Evolutionary conservation across 2,329 filamentous ascomycete genomes (phyloP), one percentile per base, ranked within the genome.

Genomic region (Trichoderma sp.): DNA sequence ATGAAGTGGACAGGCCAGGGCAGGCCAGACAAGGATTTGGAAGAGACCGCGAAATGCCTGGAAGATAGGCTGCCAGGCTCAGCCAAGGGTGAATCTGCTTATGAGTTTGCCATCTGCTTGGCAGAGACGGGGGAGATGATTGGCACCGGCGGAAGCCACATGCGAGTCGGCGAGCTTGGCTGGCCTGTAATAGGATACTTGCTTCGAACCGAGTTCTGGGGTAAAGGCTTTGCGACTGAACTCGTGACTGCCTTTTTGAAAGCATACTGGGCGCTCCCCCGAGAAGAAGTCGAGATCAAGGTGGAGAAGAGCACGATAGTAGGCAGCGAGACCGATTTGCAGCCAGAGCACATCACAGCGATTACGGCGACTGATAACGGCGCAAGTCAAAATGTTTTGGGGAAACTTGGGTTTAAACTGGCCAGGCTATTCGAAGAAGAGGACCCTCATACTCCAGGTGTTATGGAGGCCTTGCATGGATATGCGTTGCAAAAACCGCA

Each of bases 121-220:
- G 75, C 76, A 18, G 80, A 77, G 28, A 84, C 81, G 18, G 82
- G 81, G n/a, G 82, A 86, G 71, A 75, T 89, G 34, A 78, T 89
- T 66, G 84, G 87, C 49, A 73, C 82, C 18, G 83, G 85, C 39
- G 83, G 86, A 32, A 79, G 79, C 68, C 79, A 83, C 71, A 72
- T 71, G 68, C 59, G 73, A 46, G 59, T 71, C 34, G 77, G 79
- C 69, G 72, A 77, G 64, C 74, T 82, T 21, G 85, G 85, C 59
- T 88, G 86, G 86, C 86, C 87, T 1, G 86, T 85, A 73, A 66
- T 89, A 30, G 87, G 87, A 26, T 90, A 90, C 75, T 82, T 88
- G 79, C 76, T 90, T 63, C 77, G 81, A 59, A 81, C 78, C 68
- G 83, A 85, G 72, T 73, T 77, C 66, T 90, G 87, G 87, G 84